These are phyloP conservation scores for Coniochaeta sp. DNA, from an alignment of 2,329 filamentous ascomycete species.

Conservation along the genomic window DNA sequence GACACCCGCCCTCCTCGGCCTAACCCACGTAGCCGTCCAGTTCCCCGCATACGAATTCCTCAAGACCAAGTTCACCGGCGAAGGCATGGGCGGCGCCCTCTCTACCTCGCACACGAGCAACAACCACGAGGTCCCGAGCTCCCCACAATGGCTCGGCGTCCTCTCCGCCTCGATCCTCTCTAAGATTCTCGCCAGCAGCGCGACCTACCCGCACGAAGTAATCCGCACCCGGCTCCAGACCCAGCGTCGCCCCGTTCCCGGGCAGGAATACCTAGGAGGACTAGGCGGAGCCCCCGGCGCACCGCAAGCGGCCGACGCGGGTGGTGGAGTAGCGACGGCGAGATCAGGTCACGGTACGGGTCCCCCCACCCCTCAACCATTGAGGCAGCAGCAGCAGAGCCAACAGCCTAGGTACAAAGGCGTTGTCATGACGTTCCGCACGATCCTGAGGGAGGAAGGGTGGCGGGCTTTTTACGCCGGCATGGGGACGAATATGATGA, in stretches of 20 bases:
- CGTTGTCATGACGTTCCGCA: constrained; percentile 72
- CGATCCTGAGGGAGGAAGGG: constrained; percentile 83
- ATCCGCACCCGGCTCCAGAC: constrained; percentile 90
- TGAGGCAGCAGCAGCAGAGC: constrained; percentile 15
- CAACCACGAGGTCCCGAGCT: background rate
- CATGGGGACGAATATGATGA: constrained; percentile 95
- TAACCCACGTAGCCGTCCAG: constrained; percentile 94
- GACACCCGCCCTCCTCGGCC: constrained; percentile 81
- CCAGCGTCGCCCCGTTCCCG: constrained; percentile 65
- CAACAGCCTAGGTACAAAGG: constrained; percentile 61
- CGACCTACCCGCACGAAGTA: constrained; percentile 96
- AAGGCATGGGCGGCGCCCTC: constrained; percentile 67
- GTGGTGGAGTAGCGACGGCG: no score
- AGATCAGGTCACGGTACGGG: constrained; percentile 9
- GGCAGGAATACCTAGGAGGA: constrained; percentile 44
- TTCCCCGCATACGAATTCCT: constrained; percentile 94
- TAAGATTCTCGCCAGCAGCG: constrained; percentile 89
- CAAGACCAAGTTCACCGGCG: constrained; percentile 83
- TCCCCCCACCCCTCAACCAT: background rate
- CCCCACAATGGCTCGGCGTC: constrained; percentile 61
- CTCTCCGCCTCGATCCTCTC: constrained; percentile 84
- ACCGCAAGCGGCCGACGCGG: constrained; percentile 31
- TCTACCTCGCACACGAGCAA: constrained; percentile 50
- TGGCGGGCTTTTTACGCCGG: constrained; percentile 97
- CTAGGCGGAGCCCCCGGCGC: constrained; percentile 33